Conservation (phyloP, 2,329 filamentous ascomycete genomes). For the Claviceps sorghi region DNA sequence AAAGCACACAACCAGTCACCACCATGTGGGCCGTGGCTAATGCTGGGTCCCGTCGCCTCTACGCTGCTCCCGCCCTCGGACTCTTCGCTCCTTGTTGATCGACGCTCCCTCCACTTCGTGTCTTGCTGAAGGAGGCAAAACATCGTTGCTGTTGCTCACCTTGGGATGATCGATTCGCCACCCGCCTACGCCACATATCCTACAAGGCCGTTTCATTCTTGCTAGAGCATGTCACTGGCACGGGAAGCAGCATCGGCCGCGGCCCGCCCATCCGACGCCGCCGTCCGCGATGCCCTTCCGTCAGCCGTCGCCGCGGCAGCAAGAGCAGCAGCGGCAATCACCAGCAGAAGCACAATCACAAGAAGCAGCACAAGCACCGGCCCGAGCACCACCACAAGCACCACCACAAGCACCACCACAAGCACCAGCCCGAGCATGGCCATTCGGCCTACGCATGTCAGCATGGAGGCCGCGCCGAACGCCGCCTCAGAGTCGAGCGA, state of each 20-base stretch:
- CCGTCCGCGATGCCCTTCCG: neutral
- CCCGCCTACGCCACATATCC: neutral
- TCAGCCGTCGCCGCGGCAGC: too few relatives aligned
- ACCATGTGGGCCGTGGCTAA: neutral
- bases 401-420: neutral
- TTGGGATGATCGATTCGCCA: neutral
- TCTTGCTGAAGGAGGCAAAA: neutral
- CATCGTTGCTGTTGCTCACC: neutral
- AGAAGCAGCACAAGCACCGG: neutral
- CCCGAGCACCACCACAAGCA: neutral
- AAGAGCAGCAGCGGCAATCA: too few relatives aligned
- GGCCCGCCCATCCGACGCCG: neutral
- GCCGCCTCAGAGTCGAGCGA: constrained; percentile 22
- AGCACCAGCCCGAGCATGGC: neutral
- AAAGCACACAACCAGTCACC: neutral
- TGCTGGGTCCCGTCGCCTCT: neutral
- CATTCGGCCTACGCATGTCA: neutral
- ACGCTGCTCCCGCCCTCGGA: neutral
- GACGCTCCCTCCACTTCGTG: neutral
- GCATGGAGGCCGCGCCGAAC: constrained; percentile 5
- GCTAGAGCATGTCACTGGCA: constrained; percentile 2
- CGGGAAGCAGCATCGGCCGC: neutral
- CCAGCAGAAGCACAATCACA: too few relatives aligned
- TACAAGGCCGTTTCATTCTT: neutral
- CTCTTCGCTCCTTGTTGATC: neutral